Percentiles rank a stretch among this genome's conserved stretches.
Evolutionary conservation across 352 stramenopile genomes (phyloP).

Genomic region (Ophiocytium majus): DNA sequence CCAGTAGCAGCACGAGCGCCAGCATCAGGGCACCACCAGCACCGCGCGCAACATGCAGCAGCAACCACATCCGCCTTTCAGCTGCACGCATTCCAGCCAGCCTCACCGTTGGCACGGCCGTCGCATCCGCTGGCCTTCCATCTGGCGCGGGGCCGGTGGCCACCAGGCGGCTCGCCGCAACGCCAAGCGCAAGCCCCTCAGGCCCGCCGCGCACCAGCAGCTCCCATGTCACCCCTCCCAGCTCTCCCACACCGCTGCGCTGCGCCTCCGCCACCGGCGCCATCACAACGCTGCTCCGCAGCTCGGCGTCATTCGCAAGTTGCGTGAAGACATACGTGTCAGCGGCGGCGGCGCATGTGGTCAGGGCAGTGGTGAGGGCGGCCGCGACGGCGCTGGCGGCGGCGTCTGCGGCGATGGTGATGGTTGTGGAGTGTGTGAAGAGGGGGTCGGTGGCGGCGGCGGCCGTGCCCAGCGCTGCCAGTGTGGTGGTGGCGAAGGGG

Average conservation of each 20-base stretch:
- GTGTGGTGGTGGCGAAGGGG: constrained; percentile 15
- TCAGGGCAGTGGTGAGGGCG: neutral
- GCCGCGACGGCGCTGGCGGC: neutral
- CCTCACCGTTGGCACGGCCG: no score
- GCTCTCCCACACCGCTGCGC: constrained; percentile 21
- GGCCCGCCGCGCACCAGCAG: constrained; percentile 24
- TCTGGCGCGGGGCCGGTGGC: constrained; percentile 12
- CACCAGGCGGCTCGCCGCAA: constrained; percentile 31
- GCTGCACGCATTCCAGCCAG: no score
- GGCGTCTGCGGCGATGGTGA: neutral
- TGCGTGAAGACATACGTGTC: neutral
- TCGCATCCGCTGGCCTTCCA: neutral
- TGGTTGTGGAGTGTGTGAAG: constrained; percentile 2
- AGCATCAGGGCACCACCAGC: no score
- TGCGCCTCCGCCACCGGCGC: neutral
- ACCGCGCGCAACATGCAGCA: no score
- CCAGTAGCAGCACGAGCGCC: no score
- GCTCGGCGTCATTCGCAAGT: neutral
- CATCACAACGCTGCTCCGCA: neutral
- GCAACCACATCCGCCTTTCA: no score
- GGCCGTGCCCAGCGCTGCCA: neutral
- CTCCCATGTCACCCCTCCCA: constrained; percentile 30
- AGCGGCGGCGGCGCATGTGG: neutral
- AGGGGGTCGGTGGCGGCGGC: constrained; percentile 7
- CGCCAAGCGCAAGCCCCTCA: neutral